phyloP scores from a whole-genome alignment of 1,139 yeast genomes.

The Blastobotrys arbuscula region DNA sequence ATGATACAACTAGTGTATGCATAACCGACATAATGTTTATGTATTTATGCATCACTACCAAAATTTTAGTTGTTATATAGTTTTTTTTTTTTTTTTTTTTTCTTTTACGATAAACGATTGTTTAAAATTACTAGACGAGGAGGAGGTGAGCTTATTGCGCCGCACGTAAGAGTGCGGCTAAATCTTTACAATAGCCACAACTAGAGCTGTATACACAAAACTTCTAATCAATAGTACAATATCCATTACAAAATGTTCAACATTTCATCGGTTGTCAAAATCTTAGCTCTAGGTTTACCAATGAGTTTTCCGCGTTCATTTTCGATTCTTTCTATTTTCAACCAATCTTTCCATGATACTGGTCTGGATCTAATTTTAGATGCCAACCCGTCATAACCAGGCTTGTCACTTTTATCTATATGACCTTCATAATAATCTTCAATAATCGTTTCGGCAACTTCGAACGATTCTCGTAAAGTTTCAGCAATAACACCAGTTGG shows the following conservation, averaged over 20 bases:
- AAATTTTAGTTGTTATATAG: too few species aligned
- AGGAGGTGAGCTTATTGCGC: too few species aligned
- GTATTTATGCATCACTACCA: too few species aligned
- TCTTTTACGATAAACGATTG: too few species aligned
- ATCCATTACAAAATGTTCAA: constrained; percentile 24
- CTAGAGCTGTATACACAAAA: too few species aligned
- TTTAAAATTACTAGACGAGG: too few species aligned
- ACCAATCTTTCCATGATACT: constrained; percentile 74
- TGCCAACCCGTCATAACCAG: constrained; percentile 37
- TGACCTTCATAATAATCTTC: constrained; percentile 38
- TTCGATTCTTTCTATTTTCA: constrained; percentile 52
- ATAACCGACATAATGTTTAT: too few species aligned
- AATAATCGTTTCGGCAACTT: constrained; percentile 62
- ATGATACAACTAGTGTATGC: too few species aligned
- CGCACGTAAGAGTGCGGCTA: too few species aligned
- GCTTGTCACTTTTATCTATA: constrained; percentile 20
- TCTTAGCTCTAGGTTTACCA: constrained; percentile 57
- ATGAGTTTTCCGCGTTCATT: constrained; percentile 39
- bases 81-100: too few species aligned
- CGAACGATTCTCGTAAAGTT: constrained; percentile 81
- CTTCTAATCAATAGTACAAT: too few species aligned
- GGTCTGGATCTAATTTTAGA: constrained; percentile 29
- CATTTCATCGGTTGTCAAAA: constrained; percentile 48
- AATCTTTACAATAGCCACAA: too few species aligned
- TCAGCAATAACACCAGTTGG: constrained; percentile 89